Evolutionary conservation across 2,329 filamentous ascomycete genomes (phyloP), one percentile per base, ranked within the genome.

Genomic region (Pestalotiopsis sp.): DNA sequence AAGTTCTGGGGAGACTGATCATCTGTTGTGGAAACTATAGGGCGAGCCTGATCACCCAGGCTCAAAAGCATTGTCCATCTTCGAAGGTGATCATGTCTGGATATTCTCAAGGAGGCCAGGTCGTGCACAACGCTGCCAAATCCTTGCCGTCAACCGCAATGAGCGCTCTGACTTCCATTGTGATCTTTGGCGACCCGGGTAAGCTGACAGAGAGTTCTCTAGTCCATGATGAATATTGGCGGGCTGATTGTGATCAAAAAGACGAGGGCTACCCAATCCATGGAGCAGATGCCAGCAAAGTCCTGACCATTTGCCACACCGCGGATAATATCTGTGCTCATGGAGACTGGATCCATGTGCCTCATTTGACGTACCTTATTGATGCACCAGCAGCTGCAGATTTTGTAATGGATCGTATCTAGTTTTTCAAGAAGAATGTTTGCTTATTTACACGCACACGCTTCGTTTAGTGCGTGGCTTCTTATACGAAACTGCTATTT

Each of bases 161-260:
- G 65, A 55, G 23, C 23, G 57, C 14, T 52, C 17, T 66, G 12
- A 66, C 38, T 20, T 66, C 65, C 13, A 25, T 66, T 14, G 57
- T 66, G 1, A 41, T 66, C 14, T 66, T 66, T 36, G 65, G 65
- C 17, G 65, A 66, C 38, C 65, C 65, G 11, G 25, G 65, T 66
- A 41, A 7, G 65, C 27, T 6, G 11, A 4, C 1, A 11, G 9
- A n/a, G 2, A 4, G 4, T 17, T 20, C 1, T 3, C 23, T 23
- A 13, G 9, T 7, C 3, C 13, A 39, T 11, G 14, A 23, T 23
- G 31, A 9, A 9, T 36, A 36, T 36, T 5, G 31, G 1, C 31
- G n/a, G 4, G 17, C 59, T 62, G 39, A 62, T 41, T 4, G 4
- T 12, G 12, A 23, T 3, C 7, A 36, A 9, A 65, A 17, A 65